Evolutionary conservation across 306 rosid genomes (phyloP), one percentile per base, ranked within the genome.

Genomic region (Ceratonia siliqua): DNA sequence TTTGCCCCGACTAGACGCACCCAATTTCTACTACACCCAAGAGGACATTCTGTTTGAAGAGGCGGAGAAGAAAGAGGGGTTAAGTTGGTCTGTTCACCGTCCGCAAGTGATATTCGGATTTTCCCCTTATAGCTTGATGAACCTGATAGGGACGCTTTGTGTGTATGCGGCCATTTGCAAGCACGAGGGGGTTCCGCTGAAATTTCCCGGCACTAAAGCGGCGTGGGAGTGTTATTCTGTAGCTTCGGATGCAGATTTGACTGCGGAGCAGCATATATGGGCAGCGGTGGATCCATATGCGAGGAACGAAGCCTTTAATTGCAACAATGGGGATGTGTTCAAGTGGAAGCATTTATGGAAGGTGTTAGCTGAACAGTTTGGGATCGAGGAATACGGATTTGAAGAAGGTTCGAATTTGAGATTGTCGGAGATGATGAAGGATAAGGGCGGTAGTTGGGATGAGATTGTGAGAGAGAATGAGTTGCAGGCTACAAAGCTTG

Each of bases 1-100:
- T 5, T 24, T 86, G 75, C 89, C 87, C 70, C 70, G 85, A 25
- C 25, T 86, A 55, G 61, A 65, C 0, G 22, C 4, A 17, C 82
- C 82, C 6, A 86, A 86, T 70, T 86, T 83, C 81, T 83, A 86
- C 35, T 86, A 86, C 84, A 54, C 75, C 1, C 79, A n/a, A n/a
- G n/a, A n/a, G n/a, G n/a, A n/a, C n/a, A n/a, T n/a, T n/a, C n/a
- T n/a, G n/a, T n/a, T n/a, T n/a, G n/a, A n/a, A n/a, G n/a, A n/a
- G n/a, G n/a, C n/a, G n/a, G n/a, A n/a, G n/a, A n/a, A n/a, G n/a
- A n/a, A n/a, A n/a, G n/a, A n/a, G n/a, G n/a, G n/a, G n/a, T n/a
- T n/a, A n/a, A n/a, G n/a, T n/a, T n/a, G n/a, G n/a, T n/a, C n/a
- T n/a, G n/a, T n/a, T n/a, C n/a, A n/a, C n/a, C n/a, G n/a, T n/a